Percentiles rank a stretch among this genome's conserved stretches.
Conservation (phyloP, 108 stramenopile species). For the Cyclotella sp. region DNA sequence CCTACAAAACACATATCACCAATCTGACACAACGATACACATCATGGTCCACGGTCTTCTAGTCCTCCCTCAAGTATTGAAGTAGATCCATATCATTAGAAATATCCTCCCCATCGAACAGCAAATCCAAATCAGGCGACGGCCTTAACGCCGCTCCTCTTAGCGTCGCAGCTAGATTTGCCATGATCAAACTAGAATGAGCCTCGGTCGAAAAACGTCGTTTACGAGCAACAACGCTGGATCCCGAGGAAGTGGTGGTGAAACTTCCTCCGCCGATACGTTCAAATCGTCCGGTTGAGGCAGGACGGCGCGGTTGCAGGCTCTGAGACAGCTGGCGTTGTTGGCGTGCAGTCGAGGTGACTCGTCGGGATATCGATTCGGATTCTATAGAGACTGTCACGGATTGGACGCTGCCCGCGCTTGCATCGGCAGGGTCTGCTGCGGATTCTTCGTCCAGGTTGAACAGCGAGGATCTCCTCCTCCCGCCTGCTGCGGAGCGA, state of each 20-base stretch:
- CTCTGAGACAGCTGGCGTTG: too few species aligned
- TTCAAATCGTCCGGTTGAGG: background rate
- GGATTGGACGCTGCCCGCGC: background rate
- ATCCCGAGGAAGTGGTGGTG: background rate
- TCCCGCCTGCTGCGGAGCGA: background rate
- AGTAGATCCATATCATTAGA: background rate
- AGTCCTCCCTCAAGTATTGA: background rate
- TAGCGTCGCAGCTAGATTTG: background rate
- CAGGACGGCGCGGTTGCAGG: background rate
- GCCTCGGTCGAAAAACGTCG: conserved; percentile 10
- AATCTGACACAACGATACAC: too few species aligned
- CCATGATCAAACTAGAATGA: conserved; percentile 14
- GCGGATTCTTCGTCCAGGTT: background rate
- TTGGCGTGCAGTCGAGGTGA: too few species aligned
- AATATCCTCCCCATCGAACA: background rate
- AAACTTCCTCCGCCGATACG: background rate
- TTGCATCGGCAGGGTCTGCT: background rate
- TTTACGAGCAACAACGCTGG: background rate
- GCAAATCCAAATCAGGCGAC: background rate
- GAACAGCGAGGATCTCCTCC: background rate
- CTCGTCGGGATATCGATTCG: too few species aligned
- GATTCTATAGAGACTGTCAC: background rate
- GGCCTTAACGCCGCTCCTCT: background rate
- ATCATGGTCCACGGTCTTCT: too few species aligned
- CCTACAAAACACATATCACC: too few species aligned